Base-by-base conservation (phyloP, 2,329 filamentous ascomycete genomes). In the Colletotrichum sp. region DNA sequence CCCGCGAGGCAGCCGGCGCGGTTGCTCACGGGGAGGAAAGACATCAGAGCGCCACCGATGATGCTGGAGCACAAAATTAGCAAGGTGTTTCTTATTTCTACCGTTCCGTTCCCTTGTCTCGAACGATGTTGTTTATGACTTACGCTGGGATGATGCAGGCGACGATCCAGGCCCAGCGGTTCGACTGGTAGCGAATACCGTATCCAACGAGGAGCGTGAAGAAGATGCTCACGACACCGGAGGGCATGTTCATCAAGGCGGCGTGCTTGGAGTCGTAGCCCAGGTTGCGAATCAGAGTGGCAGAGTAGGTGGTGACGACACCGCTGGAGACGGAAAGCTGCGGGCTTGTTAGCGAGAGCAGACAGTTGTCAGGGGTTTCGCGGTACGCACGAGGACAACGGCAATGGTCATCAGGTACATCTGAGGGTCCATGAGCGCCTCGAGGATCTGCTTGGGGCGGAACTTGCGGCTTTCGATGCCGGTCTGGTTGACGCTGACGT, bases 401-500 rank as follows among this genome's bases (percentile, higher is more conserved):
- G 88, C 84, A 3, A 91, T 55, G 36, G 87, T 79, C 79, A 91
- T 80, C 1, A 90, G 82, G 78, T 87, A 91, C 13, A 90, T 81
- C 76, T 91, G 89, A n/a, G 86, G 84, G 77, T 91, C 90, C 24
- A 82, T 65, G 1, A 91, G 79, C 8, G 88, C 86, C 79, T 92
- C 91, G 3, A 88, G 66, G 7, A 92, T 84, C 79, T 92, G 89
- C 77, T 84, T 85, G 73, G 83, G 80, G 26, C 88, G 89, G 80
- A 92, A 91, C 76, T 87, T 87, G 77, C 86, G 88, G 78, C 87
- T 90, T 67, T 87, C 85, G 38, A 92, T 88, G 43, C 91, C 91
- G 7, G 89, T 91, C 82, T 92, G 88, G 81, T 93, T 92, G 71
- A 88, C 85, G 43, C 87, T 88, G 56, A 92, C 87, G 67, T 90